These are phyloP conservation scores for Ophiostoma sp. DNA, from an alignment of 2,329 filamentous ascomycete species.

Conservation along the genomic window DNA sequence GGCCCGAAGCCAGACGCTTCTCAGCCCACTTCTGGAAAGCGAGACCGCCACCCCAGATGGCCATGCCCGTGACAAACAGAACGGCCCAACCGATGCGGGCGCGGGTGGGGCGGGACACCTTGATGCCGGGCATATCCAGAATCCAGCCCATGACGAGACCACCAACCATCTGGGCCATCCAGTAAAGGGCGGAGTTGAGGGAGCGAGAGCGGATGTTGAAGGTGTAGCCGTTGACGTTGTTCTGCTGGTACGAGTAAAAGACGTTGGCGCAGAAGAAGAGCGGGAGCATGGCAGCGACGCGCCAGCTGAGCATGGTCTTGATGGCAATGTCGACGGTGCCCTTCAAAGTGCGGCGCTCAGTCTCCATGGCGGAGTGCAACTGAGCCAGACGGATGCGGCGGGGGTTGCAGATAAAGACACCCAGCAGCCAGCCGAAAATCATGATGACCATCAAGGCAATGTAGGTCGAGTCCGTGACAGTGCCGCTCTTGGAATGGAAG, in stretches of 20 bases:
- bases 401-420: constrained; percentile 50
- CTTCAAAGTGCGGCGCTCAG: constrained; percentile 57
- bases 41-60: constrained; percentile 60
- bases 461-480: constrained; percentile 52
- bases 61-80: constrained; percentile 51
- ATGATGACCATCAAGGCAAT: constrained; percentile 52
- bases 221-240: constrained; percentile 23
- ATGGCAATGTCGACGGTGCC: constrained; percentile 53
- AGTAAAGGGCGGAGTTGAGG: constrained; percentile 53
- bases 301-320: constrained; percentile 45
- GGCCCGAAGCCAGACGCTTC: constrained; percentile 35
- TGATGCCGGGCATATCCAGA: constrained; percentile 43
- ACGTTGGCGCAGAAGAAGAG: constrained; percentile 75
- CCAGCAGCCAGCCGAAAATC: constrained; percentile 50
- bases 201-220: constrained; percentile 22
- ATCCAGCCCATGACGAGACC: constrained; percentile 49
- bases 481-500: constrained; percentile 35
- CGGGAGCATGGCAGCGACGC: constrained; percentile 68
- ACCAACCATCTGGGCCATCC: constrained; percentile 56
- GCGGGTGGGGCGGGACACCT: constrained; percentile 46
- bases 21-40: constrained; percentile 62
- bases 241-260: constrained; percentile 73
- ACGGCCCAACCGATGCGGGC: constrained; percentile 48
- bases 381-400: constrained; percentile 40
- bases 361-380: constrained; percentile 53